phyloP scores from a whole-genome alignment of 495 filamentous ascomycete species.

The Tuber borchii region DNA sequence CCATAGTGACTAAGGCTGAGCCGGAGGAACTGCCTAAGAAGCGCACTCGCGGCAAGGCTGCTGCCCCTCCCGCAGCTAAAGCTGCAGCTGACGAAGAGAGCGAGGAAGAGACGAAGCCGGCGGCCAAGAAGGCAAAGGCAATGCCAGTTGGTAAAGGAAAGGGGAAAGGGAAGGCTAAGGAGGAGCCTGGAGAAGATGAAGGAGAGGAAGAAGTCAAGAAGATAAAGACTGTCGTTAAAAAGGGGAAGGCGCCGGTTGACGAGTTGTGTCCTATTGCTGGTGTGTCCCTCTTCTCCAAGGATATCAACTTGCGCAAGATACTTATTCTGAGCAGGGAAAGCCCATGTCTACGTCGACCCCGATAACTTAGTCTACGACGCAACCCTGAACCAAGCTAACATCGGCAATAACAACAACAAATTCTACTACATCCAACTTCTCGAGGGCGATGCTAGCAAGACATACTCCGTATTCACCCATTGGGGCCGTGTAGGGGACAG shows the following conservation, averaged over 20 bases:
- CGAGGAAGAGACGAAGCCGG: slow-evolving; percentile 41
- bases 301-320: background rate
- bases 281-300: background rate
- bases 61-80: slow-evolving; percentile 9
- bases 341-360: slow-evolving; percentile 58
- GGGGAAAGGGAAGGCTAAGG: slow-evolving; percentile 28
- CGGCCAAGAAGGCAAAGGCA: slow-evolving; percentile 47
- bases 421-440: slow-evolving; percentile 56
- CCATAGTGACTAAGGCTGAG: slow-evolving; percentile 18
- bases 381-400: slow-evolving; percentile 56
- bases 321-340: slow-evolving; percentile 17
- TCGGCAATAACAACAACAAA: slow-evolving; percentile 61
- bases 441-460: slow-evolving; percentile 25
- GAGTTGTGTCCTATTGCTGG: slow-evolving; percentile 41
- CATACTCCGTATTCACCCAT: slow-evolving; percentile 41
- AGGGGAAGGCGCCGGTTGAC: slow-evolving; percentile 50
- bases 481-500: slow-evolving; percentile 74
- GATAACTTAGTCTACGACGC: slow-evolving; percentile 60
- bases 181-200: slow-evolving; percentile 13
- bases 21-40: slow-evolving; percentile 17
- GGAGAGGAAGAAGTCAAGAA: slow-evolving; percentile 47
- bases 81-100: slow-evolving; percentile 19
- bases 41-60: slow-evolving; percentile 10
- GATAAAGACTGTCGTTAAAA: slow-evolving; percentile 47
- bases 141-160: slow-evolving; percentile 31